Conservation (phyloP, 495 filamentous ascomycete species). For the Penicillium goetzii region DNA sequence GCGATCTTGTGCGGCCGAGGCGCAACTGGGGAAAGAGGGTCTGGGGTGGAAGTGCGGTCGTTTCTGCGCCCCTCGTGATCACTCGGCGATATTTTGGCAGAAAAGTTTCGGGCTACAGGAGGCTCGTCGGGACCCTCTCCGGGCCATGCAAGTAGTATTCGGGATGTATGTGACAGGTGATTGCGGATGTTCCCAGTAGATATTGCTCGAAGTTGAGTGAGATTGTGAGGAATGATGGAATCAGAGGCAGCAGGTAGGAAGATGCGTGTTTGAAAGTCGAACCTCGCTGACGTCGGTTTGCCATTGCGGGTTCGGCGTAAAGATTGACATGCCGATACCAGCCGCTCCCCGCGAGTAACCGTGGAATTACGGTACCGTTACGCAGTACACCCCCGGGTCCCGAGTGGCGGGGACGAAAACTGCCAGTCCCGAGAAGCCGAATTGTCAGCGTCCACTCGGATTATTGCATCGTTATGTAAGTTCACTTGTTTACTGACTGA, state of each 20-base stretch:
- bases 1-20: constrained; percentile 25
- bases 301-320: constrained; percentile 30
- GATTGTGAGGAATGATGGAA: neutral
- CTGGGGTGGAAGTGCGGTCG: constrained; percentile 29
- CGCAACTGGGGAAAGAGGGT: constrained; percentile 23
- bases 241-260: neutral
- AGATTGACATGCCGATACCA: constrained; percentile 48
- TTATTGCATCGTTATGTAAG: neutral
- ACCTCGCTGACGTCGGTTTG: constrained; percentile 30
- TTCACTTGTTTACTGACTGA: neutral
- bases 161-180: neutral
- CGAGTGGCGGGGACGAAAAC: constrained; percentile 13
- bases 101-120: constrained; percentile 42
- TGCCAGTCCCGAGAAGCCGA: constrained; percentile 30
- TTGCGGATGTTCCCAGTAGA: neutral
- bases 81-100: constrained; percentile 34
- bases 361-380: constrained; percentile 26
- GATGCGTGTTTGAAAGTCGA: constrained; percentile 8
- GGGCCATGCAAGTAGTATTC: constrained; percentile 2
- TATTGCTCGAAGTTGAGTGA: neutral
- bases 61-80: constrained; percentile 31
- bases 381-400: constrained; percentile 15
- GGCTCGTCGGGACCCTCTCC: constrained; percentile 28
- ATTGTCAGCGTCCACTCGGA: constrained; percentile 24
- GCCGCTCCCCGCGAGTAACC: constrained; percentile 27